Evolutionary conservation across 176 grass and related monocot genomes (phyloP).

Genomic region (Musa itinerans): DNA sequence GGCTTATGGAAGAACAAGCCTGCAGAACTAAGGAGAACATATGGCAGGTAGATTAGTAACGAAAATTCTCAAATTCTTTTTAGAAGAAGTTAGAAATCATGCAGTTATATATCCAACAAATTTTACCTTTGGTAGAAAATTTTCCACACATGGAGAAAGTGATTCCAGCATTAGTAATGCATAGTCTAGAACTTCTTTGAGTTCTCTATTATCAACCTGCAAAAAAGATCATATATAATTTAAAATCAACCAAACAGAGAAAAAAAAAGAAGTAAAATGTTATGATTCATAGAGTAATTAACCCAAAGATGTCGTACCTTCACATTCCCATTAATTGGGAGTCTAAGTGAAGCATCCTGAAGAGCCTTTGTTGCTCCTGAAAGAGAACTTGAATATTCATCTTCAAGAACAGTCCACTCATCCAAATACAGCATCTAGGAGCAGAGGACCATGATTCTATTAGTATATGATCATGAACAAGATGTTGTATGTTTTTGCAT

Average conservation of each 20-base stretch:
- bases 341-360: slow-evolving; percentile 47
- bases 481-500: too few species aligned
- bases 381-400: slow-evolving; percentile 49
- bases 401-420: slow-evolving; percentile 42
- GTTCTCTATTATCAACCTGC: slow-evolving; percentile 47
- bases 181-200: slow-evolving; percentile 45
- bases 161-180: slow-evolving; percentile 47
- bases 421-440: slow-evolving; percentile 47
- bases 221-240: slow-evolving; percentile 19
- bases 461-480: too few species aligned
- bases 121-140: slow-evolving; percentile 61
- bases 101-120: neutral
- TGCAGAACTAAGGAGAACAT: too few species aligned
- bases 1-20: too few species aligned
- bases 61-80: neutral
- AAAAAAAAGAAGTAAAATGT: neutral
- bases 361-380: slow-evolving; percentile 45
- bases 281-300: neutral
- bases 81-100: neutral
- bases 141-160: slow-evolving; percentile 24
- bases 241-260: neutral
- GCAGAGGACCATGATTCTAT: neutral
- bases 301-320: slow-evolving; percentile 30
- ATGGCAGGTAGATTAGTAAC: neutral
- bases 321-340: slow-evolving; percentile 49